Evolutionary conservation across 805 yeast species (phyloP).

Genomic region (Metschnikowia henanensis): DNA sequence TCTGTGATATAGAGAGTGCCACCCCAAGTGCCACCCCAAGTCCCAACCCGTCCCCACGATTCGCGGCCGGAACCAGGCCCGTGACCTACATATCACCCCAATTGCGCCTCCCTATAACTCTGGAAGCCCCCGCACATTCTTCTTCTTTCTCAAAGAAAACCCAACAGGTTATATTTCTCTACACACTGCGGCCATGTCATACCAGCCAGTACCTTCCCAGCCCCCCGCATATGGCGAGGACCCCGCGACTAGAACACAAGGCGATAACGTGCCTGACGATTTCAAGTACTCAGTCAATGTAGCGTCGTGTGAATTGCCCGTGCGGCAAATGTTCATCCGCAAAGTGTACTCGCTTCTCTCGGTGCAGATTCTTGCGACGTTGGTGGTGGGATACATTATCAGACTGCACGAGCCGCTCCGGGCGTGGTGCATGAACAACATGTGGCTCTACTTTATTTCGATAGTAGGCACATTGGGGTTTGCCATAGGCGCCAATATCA

Average conservation of each 20-base stretch:
- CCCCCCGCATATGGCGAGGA: slow-evolving; percentile 19
- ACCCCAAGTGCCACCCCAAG: no score
- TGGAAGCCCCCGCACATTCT: no score
- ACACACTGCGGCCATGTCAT: slow-evolving; percentile 10
- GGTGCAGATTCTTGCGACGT: slow-evolving; percentile 63
- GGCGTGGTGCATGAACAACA: slow-evolving; percentile 55
- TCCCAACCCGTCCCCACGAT: no score
- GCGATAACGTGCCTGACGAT: slow-evolving; percentile 48
- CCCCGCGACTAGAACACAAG: slow-evolving; percentile 16
- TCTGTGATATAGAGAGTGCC: no score
- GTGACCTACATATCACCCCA: no score
- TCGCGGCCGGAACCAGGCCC: no score
- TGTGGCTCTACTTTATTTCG: slow-evolving; percentile 59
- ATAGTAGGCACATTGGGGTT: slow-evolving; percentile 60
- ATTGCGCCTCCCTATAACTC: no score
- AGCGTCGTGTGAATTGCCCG: slow-evolving; percentile 70
- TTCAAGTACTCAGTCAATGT: slow-evolving; percentile 81
- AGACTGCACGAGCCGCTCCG: slow-evolving; percentile 44
- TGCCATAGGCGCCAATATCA: slow-evolving; percentile 60
- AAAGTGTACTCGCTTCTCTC: slow-evolving; percentile 76
- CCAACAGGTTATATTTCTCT: no score
- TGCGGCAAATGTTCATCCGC: slow-evolving; percentile 73
- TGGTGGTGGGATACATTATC: slow-evolving; percentile 54
- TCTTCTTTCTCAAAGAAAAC: no score
- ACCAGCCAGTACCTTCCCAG: slow-evolving; percentile 9